Base-by-base conservation (phyloP, 2,329 filamentous ascomycete species). In the Nemania diffusa region DNA sequence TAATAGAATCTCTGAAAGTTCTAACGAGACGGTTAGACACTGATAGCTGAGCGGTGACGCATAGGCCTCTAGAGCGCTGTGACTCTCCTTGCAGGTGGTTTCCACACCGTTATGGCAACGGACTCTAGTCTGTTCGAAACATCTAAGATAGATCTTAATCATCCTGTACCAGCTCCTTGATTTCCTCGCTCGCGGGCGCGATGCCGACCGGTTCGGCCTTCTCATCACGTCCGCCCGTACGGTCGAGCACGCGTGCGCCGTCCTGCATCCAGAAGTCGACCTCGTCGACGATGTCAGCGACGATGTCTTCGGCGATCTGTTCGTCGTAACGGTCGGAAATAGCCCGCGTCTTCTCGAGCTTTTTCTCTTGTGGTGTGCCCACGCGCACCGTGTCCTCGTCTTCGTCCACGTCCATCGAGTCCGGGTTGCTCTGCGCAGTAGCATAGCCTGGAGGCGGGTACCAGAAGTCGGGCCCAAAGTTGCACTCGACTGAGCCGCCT, bases 391-490 rank as follows among this genome's bases (percentile, higher is more conserved):
- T 72, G 9, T 68, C 70, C 72, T 69, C 77, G 70, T 77, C 81
- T 58, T 72, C 79, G 58, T 79, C 80, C 2, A 78, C 72, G 50
- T 86, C 85, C 11, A 82, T 81, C n/a, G n/a, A n/a, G 59, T 87
- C 85, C 11, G 37, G 13, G 59, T 87, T 84, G 11, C 79, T 80
- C 27, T 78, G 77, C 2, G 50, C 22, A 2, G 42, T 26, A 3
- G 26, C 50, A n/a, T 60, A 65, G n/a, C 60, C 65, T 1, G 71
- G 46, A 0, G 94, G 94, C 17, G 94, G 93, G 76, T 85, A 92
- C 94, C 94, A 97, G 82, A 97, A 98, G 34, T 96, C 86, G 0
- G 93, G 94, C 0, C 96, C 95, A 77, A 99, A 97, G 79, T 97
- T 97, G 74, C 95, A 91, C 78, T 98, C 92, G 17, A 92, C 94